Conservation (phyloP, 495 filamentous ascomycete genomes). For the Penicillium goetzii region DNA sequence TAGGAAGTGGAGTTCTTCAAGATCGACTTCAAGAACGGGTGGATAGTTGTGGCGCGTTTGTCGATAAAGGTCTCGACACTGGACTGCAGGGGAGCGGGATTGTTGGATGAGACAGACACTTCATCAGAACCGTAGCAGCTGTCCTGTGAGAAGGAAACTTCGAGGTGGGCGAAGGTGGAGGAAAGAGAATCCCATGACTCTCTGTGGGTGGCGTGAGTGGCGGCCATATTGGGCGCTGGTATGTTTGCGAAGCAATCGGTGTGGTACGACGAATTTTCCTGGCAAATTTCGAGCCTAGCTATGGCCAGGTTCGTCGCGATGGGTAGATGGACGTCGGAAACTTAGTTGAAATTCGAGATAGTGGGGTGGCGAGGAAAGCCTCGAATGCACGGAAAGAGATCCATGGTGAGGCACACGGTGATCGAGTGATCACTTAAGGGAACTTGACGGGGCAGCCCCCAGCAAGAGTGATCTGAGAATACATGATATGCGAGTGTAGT, state of each 20-base stretch:
- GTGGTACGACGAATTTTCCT: constrained; percentile 11
- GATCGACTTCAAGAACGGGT: constrained; percentile 44
- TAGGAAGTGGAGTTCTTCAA: constrained; percentile 42
- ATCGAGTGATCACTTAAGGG: constrained; percentile 37
- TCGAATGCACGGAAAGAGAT: constrained; percentile 35
- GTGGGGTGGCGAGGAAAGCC: constrained; percentile 42
- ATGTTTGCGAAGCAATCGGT: not conserved
- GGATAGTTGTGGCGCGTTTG: constrained; percentile 29
- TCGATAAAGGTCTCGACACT: constrained; percentile 24
- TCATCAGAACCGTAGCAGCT: constrained; percentile 54
- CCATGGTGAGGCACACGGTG: constrained; percentile 41
- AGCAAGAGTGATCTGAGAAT: constrained; percentile 24
- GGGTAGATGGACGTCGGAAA: constrained; percentile 8
- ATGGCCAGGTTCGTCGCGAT: constrained; percentile 10
- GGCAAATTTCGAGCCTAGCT: constrained; percentile 2
- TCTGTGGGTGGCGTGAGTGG: constrained; percentile 28
- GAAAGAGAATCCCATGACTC: constrained; percentile 51
- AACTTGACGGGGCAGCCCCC: constrained; percentile 34
- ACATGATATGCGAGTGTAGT: constrained; percentile 33
- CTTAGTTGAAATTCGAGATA: constrained; percentile 16
- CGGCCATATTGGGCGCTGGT: constrained; percentile 31
- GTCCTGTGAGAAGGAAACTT: constrained; percentile 51
- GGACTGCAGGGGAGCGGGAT: constrained; percentile 30
- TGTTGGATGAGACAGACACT: constrained; percentile 43
- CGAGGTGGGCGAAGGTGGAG: constrained; percentile 44